Evolutionary conservation across 2,329 filamentous ascomycete species (phyloP), one percentile per base, ranked within the genome.

Genomic region (Diaporthe vexans): DNA sequence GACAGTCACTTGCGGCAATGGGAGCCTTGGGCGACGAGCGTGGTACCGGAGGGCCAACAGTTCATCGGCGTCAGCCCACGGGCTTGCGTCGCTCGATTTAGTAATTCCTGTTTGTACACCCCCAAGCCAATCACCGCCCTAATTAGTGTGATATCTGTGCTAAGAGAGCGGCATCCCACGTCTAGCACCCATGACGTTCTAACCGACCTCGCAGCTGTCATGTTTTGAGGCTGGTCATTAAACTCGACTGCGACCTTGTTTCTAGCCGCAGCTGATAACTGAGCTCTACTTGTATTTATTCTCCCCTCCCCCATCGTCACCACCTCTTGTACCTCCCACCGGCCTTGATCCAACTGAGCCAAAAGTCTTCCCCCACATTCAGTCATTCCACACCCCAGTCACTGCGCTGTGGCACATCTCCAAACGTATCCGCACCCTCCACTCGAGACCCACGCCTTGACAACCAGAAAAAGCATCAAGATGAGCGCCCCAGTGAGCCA

Each of bases 401-500:
- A 17, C 21, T 52, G 46, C n/a, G 24, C 40, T 26, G 58, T 46
- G 58, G n/a, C n/a, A 40, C 35, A 46, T 46, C 35, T 29, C 40
- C 8, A 65, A n/a, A 4, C 19, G 19, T 21, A 48, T 48, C 59
- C 11, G 63, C 48, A 40, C 4, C 63, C 9, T 26, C n/a, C 33
- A 21, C 46, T 11, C 21, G 29, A 17, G 33, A 68, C 33, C 48
- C 46, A 52, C 33, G 26, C 11, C n/a, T 48, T 40, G 17, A 10
- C 33, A 68, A 35, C 13, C 52, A 46, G 26, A 48, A 9, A 10
- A 48, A 21, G 29, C 46, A 29, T 8, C 63, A 79, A 75, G 29
- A 86, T 85, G 82, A 72, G 81, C 43, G 78, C 83, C 70, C 88
- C 91, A 80, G 87, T 91, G 70, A 91, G 89, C 21, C 89, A 91